These are phyloP conservation scores for Boletus rufocinnamomeus DNA, from an alignment of 768 basidiomycete genomes.

Conservation along the genomic window DNA sequence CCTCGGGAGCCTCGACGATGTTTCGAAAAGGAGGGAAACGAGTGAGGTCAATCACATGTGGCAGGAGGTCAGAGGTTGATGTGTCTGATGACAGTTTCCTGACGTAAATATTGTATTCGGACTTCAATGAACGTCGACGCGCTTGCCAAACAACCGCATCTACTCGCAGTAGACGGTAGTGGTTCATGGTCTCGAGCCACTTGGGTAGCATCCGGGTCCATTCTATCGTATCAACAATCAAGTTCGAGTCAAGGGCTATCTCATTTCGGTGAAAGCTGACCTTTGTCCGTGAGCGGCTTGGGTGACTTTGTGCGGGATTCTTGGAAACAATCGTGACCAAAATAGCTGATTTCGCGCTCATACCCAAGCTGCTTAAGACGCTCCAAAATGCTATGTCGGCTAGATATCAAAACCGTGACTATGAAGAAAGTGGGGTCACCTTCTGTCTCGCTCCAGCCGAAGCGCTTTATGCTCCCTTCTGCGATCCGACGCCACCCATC, in stretches of 20 bases:
- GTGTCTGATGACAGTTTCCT: not conserved
- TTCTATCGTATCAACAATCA: not conserved
- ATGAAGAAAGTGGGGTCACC: not conserved
- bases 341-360: not conserved
- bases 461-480: not conserved
- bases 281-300: not conserved
- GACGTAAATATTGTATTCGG: slow-evolving; percentile 1
- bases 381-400: not conserved
- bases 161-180: not conserved
- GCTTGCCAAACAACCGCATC: not conserved
- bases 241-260: not conserved
- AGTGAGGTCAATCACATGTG: slow-evolving; percentile 9
- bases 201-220: not conserved
- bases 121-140: slow-evolving; percentile 1
- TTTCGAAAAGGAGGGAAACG: slow-evolving; percentile 5
- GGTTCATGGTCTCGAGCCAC: slow-evolving; percentile 1
- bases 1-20: slow-evolving; percentile 6
- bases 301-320: not conserved
- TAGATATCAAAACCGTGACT: not conserved
- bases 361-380: not conserved
- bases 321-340: not conserved
- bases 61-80: not conserved
- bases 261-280: not conserved
- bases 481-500: not conserved
- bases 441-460: not conserved